phyloP scores from a whole-genome alignment of 352 stramenopile genomes.

The Peronospora farinosa region DNA sequence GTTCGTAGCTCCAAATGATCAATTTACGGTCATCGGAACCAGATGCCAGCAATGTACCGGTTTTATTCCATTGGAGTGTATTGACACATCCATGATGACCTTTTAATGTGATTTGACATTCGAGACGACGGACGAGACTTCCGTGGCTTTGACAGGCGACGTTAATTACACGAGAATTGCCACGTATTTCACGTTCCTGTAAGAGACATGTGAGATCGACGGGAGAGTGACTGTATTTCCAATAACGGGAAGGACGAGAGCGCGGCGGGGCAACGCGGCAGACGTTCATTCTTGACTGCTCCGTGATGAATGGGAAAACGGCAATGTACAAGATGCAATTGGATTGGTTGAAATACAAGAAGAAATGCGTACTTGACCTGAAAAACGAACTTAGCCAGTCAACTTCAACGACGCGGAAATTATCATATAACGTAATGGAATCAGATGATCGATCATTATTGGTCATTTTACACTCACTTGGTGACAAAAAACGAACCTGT shows the following conservation, averaged over 20 bases:
- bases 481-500: too few species aligned
- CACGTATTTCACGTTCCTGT: conserved; percentile 45
- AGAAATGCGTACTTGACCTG: too few species aligned
- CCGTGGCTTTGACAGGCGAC: conserved; percentile 47
- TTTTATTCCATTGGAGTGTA: conserved; percentile 76
- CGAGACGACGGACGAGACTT: conserved; percentile 51
- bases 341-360: conserved; percentile 6
- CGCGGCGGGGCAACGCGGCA: conserved; percentile 4
- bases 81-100: conserved; percentile 80
- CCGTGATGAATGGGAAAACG: background rate
- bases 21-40: conserved; percentile 82
- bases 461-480: too few species aligned
- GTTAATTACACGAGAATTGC: conserved; percentile 42
- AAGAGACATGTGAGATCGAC: conserved; percentile 35
- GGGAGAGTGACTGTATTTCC: conserved; percentile 31
- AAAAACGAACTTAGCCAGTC: too few species aligned
- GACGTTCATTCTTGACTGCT: conserved; percentile 15
- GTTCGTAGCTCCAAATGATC: conserved; percentile 75
- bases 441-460: too few species aligned
- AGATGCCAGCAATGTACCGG: conserved; percentile 55
- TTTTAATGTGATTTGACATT: conserved; percentile 44
- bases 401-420: too few species aligned
- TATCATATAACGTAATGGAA: too few species aligned
- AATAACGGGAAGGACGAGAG: conserved; percentile 16
- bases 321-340: conserved; percentile 3